Base-by-base conservation (phyloP, 1,284 basidiomycete genomes). In the Tylopilus sp. region DNA sequence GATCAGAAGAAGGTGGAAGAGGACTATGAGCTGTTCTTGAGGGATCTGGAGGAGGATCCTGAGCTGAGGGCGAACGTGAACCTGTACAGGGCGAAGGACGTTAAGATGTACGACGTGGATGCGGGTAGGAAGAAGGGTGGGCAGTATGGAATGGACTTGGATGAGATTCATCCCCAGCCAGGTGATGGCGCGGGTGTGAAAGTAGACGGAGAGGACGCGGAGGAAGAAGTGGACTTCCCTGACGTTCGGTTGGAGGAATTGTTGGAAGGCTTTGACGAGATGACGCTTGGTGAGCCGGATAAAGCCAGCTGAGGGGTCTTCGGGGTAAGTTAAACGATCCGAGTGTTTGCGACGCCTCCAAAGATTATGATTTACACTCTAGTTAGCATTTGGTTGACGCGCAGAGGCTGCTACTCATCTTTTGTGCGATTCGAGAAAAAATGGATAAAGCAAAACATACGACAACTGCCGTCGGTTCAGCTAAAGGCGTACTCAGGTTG, bases 11-110 rank as follows among this genome's bases (percentile, higher is more conserved):
- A 94, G 74, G 92, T 98, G 53, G 94, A 98, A 66, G 85, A 92
- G 65, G 96, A 98, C 66, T 99, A 98, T 68, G 96, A 98, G 73
- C 61, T 92, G 54, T 99, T 99, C 83, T 74, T 99, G 70, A 81
- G 91, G 44, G 95, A 98, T 61, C 71, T 99, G 49, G 96, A 98
- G 71, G 96, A 99, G 70, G 96, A 99, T 72, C 86, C 89, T 44
- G 96, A 98, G 76, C 76, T 98, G 77, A 82, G 96, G 44, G 78
- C 80, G 15, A 84, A 83, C 15, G 86, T 99, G 62, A 97, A 98
- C 71, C 63, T 99, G 49, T 99, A 95, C 74, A 89, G 88, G 71
- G 74, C 81, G 15, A 73, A 74, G 53, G 76, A 77, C 49, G 70
- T 71, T 44, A 74, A 69, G 60, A 79, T 79, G 71, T 68, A 56